phyloP scores from a whole-genome alignment of 495 filamentous ascomycete species.

The Margaritispora aquatica region DNA sequence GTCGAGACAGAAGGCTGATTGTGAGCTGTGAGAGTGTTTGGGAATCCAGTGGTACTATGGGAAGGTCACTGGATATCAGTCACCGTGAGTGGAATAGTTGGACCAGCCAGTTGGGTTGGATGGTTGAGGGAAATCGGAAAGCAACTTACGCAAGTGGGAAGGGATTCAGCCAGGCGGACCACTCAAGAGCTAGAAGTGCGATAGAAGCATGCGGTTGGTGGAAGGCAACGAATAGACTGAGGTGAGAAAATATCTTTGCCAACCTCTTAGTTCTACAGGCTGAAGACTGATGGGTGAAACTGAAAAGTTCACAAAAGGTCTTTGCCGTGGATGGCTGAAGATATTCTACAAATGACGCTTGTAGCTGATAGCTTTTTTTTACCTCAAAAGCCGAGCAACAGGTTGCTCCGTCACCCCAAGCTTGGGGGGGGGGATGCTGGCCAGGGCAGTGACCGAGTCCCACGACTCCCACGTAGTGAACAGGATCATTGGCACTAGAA shows the following conservation, averaged over 20 bases:
- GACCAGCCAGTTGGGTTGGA: background rate
- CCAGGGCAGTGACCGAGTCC: constrained; percentile 8
- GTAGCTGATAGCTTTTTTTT: constrained; percentile 6
- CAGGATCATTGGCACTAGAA: constrained; percentile 12
- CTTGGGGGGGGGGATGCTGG: constrained; percentile 10
- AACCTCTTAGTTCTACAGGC: constrained; percentile 10
- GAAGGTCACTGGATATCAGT: constrained; percentile 20
- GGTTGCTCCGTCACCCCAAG: no score
- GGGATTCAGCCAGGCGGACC: constrained; percentile 14
- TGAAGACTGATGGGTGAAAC: background rate
- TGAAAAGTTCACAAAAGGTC: constrained; percentile 6
- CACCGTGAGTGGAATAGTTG: background rate
- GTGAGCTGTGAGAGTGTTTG: background rate
- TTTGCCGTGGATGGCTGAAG: constrained; percentile 10
- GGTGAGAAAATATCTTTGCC: constrained; percentile 6
- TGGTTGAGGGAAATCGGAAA: background rate
- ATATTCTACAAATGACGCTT: constrained; percentile 17
- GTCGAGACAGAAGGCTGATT: background rate
- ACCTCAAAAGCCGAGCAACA: constrained; percentile 6
- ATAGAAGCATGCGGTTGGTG: constrained; percentile 11
- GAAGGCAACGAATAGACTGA: constrained; percentile 13
- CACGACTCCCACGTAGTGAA: constrained; percentile 12
- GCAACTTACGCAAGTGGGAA: constrained; percentile 18
- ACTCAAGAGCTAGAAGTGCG: constrained; percentile 13
- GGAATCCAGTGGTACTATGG: constrained; percentile 14